Evolutionary conservation across 2,329 filamentous ascomycete genomes (phyloP).

Genomic region (Calonectria ilicicola): DNA sequence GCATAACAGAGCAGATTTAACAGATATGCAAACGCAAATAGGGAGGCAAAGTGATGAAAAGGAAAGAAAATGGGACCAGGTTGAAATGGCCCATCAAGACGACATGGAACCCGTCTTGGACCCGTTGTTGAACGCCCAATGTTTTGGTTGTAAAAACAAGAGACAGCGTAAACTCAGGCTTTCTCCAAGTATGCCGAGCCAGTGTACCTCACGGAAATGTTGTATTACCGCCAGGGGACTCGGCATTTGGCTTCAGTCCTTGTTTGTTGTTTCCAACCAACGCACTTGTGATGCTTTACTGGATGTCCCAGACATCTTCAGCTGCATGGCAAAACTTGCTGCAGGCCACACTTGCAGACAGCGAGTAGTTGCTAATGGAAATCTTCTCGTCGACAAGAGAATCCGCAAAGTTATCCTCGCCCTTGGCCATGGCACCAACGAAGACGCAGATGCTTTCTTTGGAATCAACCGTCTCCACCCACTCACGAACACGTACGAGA

Average conservation of each 20-base stretch:
- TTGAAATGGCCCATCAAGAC: conserved; percentile 74
- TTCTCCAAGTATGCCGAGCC: conserved; percentile 69
- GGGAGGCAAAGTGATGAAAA: conserved; percentile 33
- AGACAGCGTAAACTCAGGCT: conserved; percentile 77
- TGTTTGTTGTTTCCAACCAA: conserved; percentile 31
- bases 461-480: conserved; percentile 80
- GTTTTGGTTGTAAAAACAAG: conserved; percentile 91
- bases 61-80: conserved; percentile 60
- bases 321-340: conserved; percentile 99
- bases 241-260: conserved; percentile 40
- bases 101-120: conserved; percentile 72
- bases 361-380: conserved; percentile 96
- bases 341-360: conserved; percentile 97
- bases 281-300: conserved; percentile 64
- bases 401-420: conserved; percentile 94
- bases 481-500: conserved; percentile 88
- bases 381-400: conserved; percentile 96
- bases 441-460: conserved; percentile 98
- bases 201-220: conserved; percentile 71
- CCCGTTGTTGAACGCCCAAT: conserved; percentile 82
- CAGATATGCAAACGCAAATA: conserved; percentile 29
- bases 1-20: background rate
- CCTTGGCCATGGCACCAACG: conserved; percentile 98
- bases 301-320: conserved; percentile 94
- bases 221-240: conserved; percentile 72